These are phyloP conservation scores for Colletotrichum destructivum DNA, from an alignment of 2,329 filamentous ascomycete species.

Conservation along the genomic window DNA sequence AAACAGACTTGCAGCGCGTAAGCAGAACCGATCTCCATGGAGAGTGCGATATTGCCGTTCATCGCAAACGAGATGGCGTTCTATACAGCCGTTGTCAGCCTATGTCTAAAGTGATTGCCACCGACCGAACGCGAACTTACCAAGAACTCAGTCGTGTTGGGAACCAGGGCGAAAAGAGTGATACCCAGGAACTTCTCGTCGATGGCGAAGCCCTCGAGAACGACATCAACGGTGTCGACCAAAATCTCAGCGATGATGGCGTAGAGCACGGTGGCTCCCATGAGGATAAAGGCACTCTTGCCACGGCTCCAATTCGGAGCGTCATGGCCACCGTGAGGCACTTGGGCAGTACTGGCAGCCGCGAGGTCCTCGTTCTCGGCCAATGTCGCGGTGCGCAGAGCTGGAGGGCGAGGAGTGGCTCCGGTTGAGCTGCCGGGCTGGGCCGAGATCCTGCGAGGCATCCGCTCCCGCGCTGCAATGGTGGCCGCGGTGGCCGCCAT, in stretches of 20 bases:
- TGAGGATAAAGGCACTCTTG: slow-evolving; percentile 91
- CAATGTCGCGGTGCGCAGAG: slow-evolving; percentile 55
- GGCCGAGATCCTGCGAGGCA: slow-evolving; percentile 57
- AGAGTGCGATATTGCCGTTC: slow-evolving; percentile 98
- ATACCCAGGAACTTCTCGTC: slow-evolving; percentile 98
- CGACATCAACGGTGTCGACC: slow-evolving; percentile 97
- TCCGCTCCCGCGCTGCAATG: slow-evolving; percentile 83
- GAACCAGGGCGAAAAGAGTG: slow-evolving; percentile 95
- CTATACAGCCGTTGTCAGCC: slow-evolving; percentile 56
- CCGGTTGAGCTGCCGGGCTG: slow-evolving; percentile 47
- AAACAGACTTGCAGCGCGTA: slow-evolving; percentile 97
- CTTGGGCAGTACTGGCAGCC: slow-evolving; percentile 46
- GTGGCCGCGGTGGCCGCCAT: slow-evolving; percentile 93
- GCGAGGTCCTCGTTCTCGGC: slow-evolving; percentile 63
- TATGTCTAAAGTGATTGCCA: not conserved
- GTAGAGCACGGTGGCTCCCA: slow-evolving; percentile 91
- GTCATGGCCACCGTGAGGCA: slow-evolving; percentile 85
- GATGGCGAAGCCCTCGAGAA: slow-evolving; percentile 89
- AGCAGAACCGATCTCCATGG: slow-evolving; percentile 98
- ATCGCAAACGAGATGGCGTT: slow-evolving; percentile 99
- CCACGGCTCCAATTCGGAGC: slow-evolving; percentile 97
- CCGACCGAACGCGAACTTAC: slow-evolving; percentile 67
- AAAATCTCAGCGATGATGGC: slow-evolving; percentile 98
- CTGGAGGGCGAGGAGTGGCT: slow-evolving; percentile 61
- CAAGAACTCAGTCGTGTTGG: slow-evolving; percentile 98